Evolutionary conservation across 176 grass and related monocot genomes (phyloP), one percentile per base, ranked within the genome.

Genomic region (Stipa capillata): DNA sequence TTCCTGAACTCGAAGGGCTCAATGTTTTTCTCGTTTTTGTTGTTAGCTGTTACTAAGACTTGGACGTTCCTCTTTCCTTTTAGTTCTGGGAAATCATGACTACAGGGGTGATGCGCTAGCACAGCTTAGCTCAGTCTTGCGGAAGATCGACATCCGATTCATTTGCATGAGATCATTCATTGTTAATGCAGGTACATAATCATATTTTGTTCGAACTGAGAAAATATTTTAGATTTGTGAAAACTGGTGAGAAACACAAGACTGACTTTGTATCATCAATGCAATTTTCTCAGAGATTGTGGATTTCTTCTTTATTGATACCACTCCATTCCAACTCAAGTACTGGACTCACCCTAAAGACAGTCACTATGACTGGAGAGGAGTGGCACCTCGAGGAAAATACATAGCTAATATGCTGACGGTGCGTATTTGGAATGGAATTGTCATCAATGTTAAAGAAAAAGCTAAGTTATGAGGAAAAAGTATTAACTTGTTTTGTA

Each of bases 81-180:
- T 79, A 97, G 94, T 97, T 76, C 73, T 97, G 17, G 94, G 94
- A 33, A 97, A 94, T 35, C 91, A 97, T 87, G 91, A 97, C 82
- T 97, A 92, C 49, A 86, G 85, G 78, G 85, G 94, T 10, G 42
- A 97, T 48, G 91, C 72, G 4, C 4, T 88, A n/a, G 94, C 91
- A 5, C 91, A 94, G 60, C 69, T 97, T 54, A 82, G 70, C 62
- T 87, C 89, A 9, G 65, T 83, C 29, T 23, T 97, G 37, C 52
- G 34, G 5, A 78, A 80, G 72, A 90, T 92, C 29, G 94, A 97
- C 55, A 31, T 13, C 40, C 82, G 94, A 41, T 97, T 94, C 61
- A 79, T 94, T 80, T 97, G 94, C 87, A 92, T 90, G 89, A 87
- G 91, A 79, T 92, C 89, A 0, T 97, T 92, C 54, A 55, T 92